Evolutionary conservation across 768 basidiomycete genomes (phyloP).

Genomic region (Termitomyces sp.): DNA sequence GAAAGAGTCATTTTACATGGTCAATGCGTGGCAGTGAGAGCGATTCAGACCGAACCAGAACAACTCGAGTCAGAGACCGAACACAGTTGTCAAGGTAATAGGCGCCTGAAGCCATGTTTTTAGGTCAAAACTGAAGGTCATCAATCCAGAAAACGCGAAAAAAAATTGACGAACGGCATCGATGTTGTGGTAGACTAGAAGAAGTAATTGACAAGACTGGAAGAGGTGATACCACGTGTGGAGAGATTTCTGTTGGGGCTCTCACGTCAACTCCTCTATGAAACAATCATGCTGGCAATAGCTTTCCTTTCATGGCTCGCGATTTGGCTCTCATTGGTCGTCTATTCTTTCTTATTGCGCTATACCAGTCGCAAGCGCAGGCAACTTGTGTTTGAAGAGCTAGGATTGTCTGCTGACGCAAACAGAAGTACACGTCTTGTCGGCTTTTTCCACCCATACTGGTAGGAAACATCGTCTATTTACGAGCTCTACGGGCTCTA

Average conservation of each 20-base stretch:
- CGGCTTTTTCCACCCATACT: constrained; percentile 95
- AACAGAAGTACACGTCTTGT: constrained; percentile 34
- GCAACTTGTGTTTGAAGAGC: constrained; percentile 7
- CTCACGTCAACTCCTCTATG: neutral
- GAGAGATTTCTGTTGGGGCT: too few relatives aligned
- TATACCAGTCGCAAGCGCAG: constrained; percentile 7
- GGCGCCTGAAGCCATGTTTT: neutral
- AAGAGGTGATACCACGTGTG: too few relatives aligned
- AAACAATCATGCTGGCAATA: neutral
- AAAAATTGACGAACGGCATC: neutral
- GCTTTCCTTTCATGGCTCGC: neutral
- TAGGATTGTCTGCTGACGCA: constrained; percentile 19
- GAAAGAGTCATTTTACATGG: neutral
- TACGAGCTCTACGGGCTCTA: constrained; percentile 16
- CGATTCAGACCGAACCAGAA: neutral
- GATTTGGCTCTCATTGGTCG: constrained; percentile 6
- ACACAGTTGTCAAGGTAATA: neutral
- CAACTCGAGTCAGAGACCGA: neutral
- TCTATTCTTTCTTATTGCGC: constrained; percentile 8
- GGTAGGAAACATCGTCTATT: constrained; percentile 42
- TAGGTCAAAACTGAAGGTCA: too few relatives aligned
- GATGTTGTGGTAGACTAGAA: too few relatives aligned
- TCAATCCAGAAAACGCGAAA: neutral
- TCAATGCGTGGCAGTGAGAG: neutral
- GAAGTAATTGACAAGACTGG: too few relatives aligned